phyloP scores from a whole-genome alignment of 1,139 yeast genomes.

The Yamadazyma buinensis region DNA sequence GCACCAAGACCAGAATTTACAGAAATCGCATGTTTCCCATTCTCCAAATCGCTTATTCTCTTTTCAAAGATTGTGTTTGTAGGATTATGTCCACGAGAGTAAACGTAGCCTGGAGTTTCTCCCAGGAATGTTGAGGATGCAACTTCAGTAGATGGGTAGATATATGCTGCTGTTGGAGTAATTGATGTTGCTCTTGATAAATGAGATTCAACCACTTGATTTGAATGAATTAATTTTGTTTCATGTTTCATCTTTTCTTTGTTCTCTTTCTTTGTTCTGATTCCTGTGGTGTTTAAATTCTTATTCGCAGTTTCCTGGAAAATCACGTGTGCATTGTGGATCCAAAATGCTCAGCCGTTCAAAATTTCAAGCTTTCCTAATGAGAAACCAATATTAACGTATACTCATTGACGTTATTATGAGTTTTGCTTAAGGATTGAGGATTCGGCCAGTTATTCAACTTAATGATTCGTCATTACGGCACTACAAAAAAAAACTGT shows the following conservation, averaged over 20 bases:
- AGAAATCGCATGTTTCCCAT: slow-evolving; percentile 86
- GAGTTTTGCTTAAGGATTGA: too few relatives aligned
- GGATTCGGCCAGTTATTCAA: too few relatives aligned
- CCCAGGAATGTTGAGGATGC: slow-evolving; percentile 87
- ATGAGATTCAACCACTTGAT: slow-evolving; percentile 62
- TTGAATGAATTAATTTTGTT: slow-evolving; percentile 90
- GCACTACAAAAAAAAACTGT: too few relatives aligned
- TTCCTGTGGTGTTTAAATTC: too few relatives aligned
- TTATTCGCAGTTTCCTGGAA: too few relatives aligned
- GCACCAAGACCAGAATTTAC: slow-evolving; percentile 94
- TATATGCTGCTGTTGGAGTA: slow-evolving; percentile 80
- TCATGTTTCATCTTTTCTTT: slow-evolving; percentile 57
- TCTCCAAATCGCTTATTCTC: slow-evolving; percentile 86
- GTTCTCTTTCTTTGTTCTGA: too few relatives aligned
- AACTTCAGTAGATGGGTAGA: slow-evolving; percentile 78
- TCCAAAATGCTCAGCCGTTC: too few relatives aligned
- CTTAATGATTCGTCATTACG: slow-evolving; percentile 1
- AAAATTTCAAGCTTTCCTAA: too few relatives aligned
- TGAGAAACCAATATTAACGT: too few relatives aligned
- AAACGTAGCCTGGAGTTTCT: slow-evolving; percentile 75
- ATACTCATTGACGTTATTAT: too few relatives aligned
- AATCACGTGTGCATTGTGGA: too few relatives aligned
- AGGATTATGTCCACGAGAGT: slow-evolving; percentile 88
- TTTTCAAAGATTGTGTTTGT: slow-evolving; percentile 86
- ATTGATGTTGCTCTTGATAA: slow-evolving; percentile 86